Evolutionary conservation across 345 rosid species (phyloP), one percentile per base, ranked within the genome.

Genomic region (Lagerstroemia speciosa): DNA sequence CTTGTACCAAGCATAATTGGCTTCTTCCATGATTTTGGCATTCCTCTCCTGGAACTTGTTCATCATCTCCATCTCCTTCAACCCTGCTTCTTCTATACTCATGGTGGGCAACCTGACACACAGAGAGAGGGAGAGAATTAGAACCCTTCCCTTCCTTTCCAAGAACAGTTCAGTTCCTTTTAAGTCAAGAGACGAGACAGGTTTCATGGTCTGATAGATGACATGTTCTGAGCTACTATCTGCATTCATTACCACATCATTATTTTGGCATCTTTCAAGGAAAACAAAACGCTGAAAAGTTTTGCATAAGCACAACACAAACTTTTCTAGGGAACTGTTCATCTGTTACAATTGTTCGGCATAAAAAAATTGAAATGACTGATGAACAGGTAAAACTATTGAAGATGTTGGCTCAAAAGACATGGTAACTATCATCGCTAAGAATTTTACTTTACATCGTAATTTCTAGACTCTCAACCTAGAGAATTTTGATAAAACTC

Each of bases 51-150:
- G 94, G 88, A 92, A 92, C 32, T 85, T 86, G 63, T 92, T 87
- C 99, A 92, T 95, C 26, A 90, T 95, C 64, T 83, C 82, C 99
- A 90, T 90, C 83, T 95, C 98, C 78, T 61, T 87, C 66, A 92
- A 75, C 34, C 99, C 98, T 68, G 99, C 98, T 80, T 90, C 99
- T 78, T 95, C 99, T 66, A 95, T 92, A 75, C 99, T 88, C 97
- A 92, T 92, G 20, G 99, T 95, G 24, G 99, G 99, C 88, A 92
- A 77, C 92, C 99, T 92, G 61, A 29, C 7, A 45, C 17, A 43
- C 11, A 43, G 48, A 43, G 2, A 6, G 48, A 43, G 10, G 10
- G 48, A 43, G 16, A 43, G 48, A 43, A 43, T 43, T 12, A 43
- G 48, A 43, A 43, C 10, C 48, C 12, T 12, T 12, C 48, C 16